phyloP scores from a whole-genome alignment of 106 monocot species.

The Dioscorea zingiberensis region DNA sequence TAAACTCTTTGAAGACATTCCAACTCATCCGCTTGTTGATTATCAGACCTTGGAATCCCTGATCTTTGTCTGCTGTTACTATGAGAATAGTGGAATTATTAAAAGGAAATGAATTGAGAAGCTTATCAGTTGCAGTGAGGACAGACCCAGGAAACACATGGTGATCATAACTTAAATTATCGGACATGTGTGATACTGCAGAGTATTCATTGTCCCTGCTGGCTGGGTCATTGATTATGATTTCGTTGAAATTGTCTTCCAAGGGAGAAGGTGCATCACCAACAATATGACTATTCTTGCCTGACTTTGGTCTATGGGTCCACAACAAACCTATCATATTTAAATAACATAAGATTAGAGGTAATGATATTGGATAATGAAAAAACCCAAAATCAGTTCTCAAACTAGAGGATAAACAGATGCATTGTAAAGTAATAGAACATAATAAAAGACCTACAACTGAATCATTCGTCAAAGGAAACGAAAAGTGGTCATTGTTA shows the following conservation, averaged over 20 bases:
- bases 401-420: not conserved
- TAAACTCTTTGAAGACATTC: constrained; percentile 43
- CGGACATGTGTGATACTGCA: constrained; percentile 8
- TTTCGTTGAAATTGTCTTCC: constrained; percentile 8
- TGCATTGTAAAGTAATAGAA: no score
- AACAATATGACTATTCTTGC: not conserved
- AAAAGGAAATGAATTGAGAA: constrained; percentile 48
- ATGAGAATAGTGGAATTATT: constrained; percentile 66
- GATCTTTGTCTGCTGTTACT: constrained; percentile 30
- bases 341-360: not conserved
- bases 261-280: constrained; percentile 7
- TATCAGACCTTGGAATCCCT: constrained; percentile 71
- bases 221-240: not conserved
- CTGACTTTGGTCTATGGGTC: constrained; percentile 20
- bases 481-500: no score
- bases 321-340: constrained; percentile 46
- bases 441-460: no score
- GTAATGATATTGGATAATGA: not conserved
- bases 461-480: no score
- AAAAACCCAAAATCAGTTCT: not conserved
- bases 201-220: constrained; percentile 2
- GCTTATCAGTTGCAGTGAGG: constrained; percentile 66
- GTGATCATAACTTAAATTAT: constrained; percentile 3
- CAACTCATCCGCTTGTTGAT: constrained; percentile 75
- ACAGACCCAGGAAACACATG: constrained; percentile 47